phyloP scores from a whole-genome alignment of 129 eudicot species.

The Solidago caesia region DNA sequence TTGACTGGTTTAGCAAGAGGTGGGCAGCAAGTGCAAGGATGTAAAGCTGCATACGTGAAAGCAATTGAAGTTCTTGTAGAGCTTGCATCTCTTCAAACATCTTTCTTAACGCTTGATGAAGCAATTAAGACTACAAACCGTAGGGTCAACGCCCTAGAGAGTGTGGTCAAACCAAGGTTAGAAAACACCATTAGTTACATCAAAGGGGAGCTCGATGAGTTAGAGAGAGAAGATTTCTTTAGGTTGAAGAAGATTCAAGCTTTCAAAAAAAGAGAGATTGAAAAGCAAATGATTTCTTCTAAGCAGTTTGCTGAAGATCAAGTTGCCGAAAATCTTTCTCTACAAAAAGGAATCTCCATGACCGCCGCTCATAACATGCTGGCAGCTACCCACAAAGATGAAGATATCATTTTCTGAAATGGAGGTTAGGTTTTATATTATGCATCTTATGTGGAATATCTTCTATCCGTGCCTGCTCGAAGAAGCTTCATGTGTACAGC shows the following conservation, averaged over 20 bases:
- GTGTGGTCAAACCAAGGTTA: slow-evolving; percentile 78
- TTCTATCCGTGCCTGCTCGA: slow-evolving; percentile 17
- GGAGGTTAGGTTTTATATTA: slow-evolving; percentile 37
- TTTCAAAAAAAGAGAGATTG: slow-evolving; percentile 70
- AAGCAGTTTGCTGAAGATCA: slow-evolving; percentile 58
- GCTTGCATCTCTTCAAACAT: slow-evolving; percentile 88
- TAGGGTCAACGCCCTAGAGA: slow-evolving; percentile 90
- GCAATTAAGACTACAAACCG: slow-evolving; percentile 95
- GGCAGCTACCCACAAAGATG: slow-evolving; percentile 47
- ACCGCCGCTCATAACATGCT: slow-evolving; percentile 62
- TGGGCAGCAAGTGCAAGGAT: slow-evolving; percentile 89
- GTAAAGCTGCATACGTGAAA: slow-evolving; percentile 76
- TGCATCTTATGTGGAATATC: neutral
- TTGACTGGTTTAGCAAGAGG: slow-evolving; percentile 91
- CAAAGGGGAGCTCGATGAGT: slow-evolving; percentile 80
- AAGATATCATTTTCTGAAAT: slow-evolving; percentile 74
- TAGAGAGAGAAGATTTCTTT: slow-evolving; percentile 92
- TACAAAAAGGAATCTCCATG: slow-evolving; percentile 58
- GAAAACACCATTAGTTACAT: slow-evolving; percentile 82
- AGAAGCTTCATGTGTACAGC: slow-evolving; percentile 34
- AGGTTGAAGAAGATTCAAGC: slow-evolving; percentile 92
- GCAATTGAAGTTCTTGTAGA: slow-evolving; percentile 69
- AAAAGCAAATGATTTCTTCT: slow-evolving; percentile 55
- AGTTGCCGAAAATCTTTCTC: slow-evolving; percentile 41
- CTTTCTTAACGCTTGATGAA: slow-evolving; percentile 87